A percentile compares a stretch with the other conserved stretches of the same genome.
phyloP scores from a whole-genome alignment of 306 rosid species.

The Rosa persica region DNA sequence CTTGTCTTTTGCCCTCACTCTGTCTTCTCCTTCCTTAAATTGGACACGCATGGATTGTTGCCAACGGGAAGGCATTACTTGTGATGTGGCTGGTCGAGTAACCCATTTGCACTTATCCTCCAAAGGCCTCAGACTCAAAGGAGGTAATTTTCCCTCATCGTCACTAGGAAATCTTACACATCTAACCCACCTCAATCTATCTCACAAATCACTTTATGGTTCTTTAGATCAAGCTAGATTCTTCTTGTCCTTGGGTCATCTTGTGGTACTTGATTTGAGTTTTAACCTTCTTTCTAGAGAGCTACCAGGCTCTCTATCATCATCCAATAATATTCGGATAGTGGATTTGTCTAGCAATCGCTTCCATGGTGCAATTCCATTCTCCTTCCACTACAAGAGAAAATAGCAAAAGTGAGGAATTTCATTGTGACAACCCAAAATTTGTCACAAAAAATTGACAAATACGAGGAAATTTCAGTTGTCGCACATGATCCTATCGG shows the following conservation, averaged over 20 bases:
- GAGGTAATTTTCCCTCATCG: background rate
- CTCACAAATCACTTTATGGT: background rate
- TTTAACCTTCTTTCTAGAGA: constrained; percentile 14
- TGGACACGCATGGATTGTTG: constrained; percentile 2
- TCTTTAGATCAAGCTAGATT: background rate
- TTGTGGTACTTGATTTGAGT: constrained; percentile 21
- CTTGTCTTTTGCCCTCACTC: background rate
- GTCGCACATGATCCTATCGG: no score
- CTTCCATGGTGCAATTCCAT: background rate
- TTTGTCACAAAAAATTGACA: no score
- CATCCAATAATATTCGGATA: background rate
- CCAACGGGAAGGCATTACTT: constrained; percentile 13
- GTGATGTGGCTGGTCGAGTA: background rate
- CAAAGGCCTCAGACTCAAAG: constrained; percentile 2
- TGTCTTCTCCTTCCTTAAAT: background rate
- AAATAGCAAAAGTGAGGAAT: no score
- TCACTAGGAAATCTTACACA: background rate
- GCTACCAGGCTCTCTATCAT: background rate
- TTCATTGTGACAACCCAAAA: no score
- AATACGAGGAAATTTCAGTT: no score
- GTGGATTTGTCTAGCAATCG: constrained; percentile 20
- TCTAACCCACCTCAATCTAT: constrained; percentile 7
- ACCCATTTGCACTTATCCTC: background rate
- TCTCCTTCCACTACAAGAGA: no score
- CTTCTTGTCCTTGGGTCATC: constrained; percentile 14